Conservation (phyloP, 2,329 filamentous ascomycete species). For the Tolypocladium tundrense region DNA sequence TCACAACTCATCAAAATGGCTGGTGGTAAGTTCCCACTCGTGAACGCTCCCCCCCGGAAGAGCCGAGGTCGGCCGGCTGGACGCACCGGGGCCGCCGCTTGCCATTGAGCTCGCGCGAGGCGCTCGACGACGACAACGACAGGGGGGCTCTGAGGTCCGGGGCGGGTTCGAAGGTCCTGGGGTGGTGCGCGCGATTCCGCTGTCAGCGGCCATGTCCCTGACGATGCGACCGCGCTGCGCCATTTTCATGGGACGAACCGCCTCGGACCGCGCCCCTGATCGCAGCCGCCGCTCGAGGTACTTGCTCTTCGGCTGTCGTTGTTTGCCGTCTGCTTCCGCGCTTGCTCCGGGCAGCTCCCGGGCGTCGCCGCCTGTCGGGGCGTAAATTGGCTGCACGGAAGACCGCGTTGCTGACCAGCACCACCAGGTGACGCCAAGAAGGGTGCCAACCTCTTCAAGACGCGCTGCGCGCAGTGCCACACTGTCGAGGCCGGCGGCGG, state of each 20-base stretch:
- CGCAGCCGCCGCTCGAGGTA: background rate
- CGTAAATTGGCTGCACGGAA: background rate
- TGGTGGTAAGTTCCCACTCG: constrained; percentile 28
- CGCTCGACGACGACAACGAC: background rate
- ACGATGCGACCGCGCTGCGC: constrained; percentile 1
- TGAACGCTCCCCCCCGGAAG: background rate
- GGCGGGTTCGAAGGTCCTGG: background rate
- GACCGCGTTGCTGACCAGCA: background rate
- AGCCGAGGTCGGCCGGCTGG: background rate
- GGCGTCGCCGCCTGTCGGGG: background rate
- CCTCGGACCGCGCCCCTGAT: background rate
- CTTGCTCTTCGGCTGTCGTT: background rate
- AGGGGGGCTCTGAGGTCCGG: no score
- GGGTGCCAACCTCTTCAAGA: constrained; percentile 99
- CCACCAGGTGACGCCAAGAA: constrained; percentile 77
- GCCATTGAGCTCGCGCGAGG: constrained; percentile 11
- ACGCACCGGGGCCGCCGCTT: constrained; percentile 1
- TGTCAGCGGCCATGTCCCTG: background rate
- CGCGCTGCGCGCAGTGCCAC: constrained; percentile 97
- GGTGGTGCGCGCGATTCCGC: background rate
- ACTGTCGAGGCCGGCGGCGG: constrained; percentile 80
- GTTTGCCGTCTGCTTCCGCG: background rate
- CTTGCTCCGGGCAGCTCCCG: background rate
- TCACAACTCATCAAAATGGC: constrained; percentile 28
- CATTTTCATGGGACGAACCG: background rate